A percentile compares a stretch with the other conserved stretches of the same genome.
Conservation (phyloP, 1,139 yeast genomes). For the Hemisphaericaspora lyxosophila region DNA sequence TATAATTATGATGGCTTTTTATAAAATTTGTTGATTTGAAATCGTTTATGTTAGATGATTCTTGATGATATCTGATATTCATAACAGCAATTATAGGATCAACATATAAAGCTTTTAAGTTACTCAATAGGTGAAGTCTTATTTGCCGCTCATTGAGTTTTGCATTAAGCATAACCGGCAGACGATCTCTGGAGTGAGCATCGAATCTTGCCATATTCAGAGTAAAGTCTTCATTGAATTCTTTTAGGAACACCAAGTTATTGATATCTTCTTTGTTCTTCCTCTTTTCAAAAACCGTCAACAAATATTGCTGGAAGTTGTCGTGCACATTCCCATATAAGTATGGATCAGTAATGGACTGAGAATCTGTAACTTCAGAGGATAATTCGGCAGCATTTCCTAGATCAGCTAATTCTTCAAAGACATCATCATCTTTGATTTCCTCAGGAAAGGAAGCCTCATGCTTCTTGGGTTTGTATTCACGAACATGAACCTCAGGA, state of each 20-base stretch:
- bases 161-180: conserved; percentile 6
- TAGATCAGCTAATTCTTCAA: conserved; percentile 13
- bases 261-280: conserved; percentile 24
- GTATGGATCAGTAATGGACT: conserved; percentile 13
- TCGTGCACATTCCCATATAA: conserved; percentile 31
- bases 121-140: conserved; percentile 35
- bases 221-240: conserved; percentile 34
- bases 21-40: conserved; percentile 27
- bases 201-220: conserved; percentile 22
- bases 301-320: conserved; percentile 37
- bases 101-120: conserved; percentile 36
- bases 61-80: conserved; percentile 31
- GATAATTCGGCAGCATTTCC: conserved; percentile 12
- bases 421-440: conserved; percentile 13
- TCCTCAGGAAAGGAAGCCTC: conserved; percentile 4
- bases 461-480: conserved; percentile 3
- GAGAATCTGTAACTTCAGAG: conserved; percentile 3
- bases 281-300: conserved; percentile 23
- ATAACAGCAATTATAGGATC: conserved; percentile 43
- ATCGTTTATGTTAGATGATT: conserved; percentile 34
- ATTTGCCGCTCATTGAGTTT: conserved; percentile 33
- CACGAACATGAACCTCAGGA: conserved; percentile 1
- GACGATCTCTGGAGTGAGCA: conserved; percentile 9
- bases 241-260: conserved; percentile 37
- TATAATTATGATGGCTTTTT: conserved; percentile 16